Base-by-base conservation (phyloP, 2,329 filamentous ascomycete genomes). In the Diaporthe longicolla region DNA sequence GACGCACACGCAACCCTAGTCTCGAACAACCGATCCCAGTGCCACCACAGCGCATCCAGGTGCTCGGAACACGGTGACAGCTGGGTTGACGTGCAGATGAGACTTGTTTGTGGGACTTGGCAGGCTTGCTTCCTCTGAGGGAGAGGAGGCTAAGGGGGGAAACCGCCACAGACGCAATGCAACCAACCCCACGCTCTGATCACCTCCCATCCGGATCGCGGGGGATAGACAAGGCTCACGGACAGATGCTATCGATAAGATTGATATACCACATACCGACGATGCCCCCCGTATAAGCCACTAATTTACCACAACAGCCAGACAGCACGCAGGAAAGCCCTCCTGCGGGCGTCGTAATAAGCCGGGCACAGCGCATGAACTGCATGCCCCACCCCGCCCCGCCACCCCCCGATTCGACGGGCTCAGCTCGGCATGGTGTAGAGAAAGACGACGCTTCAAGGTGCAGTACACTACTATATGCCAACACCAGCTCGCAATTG, bases 11-110 rank as follows among this genome's bases (percentile, higher is more conserved):
- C 43, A 35, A 52, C 61, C 61, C 61, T 52, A 66, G 61, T 13
- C 45, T 66, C 61, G 61, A 65, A 65, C 61, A 24, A 2, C 57
- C 35, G 35, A 43, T 26, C 40, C 61, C 26, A 66, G 43, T 66
- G 43, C 61, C 37, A 52, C 45, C 29, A 19, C 61, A 37, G 29
- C 32, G 63, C 63, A 35, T n/a, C 63, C 63, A 66, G 32, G 29
- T 66, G 63, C 63, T 66, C 63, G 63, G 63, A 66, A 52, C 63
- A 40, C 52, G 45, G 63, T 66, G 63, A 66, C 63, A 52, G 29
- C 63, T 66, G 29, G 63, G 29, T 66, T 66, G 63, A 66, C 63
- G 63, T 52, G 63, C 63, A 66, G 63, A 40, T 66, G 63, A 66
- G 63, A 66, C 63, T 66, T 52, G 63, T 54, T 66, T 66, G 45